Evolutionary conservation across 2,329 filamentous ascomycete species (phyloP).

Genomic region (Colletotrichum chlorophyti): DNA sequence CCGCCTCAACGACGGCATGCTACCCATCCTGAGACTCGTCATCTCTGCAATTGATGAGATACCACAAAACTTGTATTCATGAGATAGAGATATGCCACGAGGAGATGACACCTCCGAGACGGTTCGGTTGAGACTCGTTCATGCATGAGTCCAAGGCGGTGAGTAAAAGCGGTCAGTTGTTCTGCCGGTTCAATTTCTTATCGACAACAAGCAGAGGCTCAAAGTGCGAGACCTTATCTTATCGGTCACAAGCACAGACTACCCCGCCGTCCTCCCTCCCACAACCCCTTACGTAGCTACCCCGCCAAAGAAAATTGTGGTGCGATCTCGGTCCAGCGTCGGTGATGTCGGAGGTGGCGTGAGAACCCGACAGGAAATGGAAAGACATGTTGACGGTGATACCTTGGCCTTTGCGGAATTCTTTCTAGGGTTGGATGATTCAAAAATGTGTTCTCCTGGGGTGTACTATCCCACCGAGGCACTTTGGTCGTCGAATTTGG

Average conservation of each 20-base stretch:
- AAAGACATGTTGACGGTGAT: too few relatives aligned
- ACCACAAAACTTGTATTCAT: constrained; percentile 1
- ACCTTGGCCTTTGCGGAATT: too few relatives aligned
- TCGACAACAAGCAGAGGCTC: not conserved
- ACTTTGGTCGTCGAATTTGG: too few relatives aligned
- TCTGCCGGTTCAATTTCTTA: constrained; percentile 35
- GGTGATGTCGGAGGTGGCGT: too few relatives aligned
- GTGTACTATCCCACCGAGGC: too few relatives aligned
- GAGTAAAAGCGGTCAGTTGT: constrained; percentile 35
- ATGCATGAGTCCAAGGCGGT: constrained; percentile 32
- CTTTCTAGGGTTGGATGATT: too few relatives aligned
- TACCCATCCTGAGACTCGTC: constrained; percentile 51
- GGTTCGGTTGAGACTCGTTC: constrained; percentile 15
- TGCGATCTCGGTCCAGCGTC: constrained; percentile 8
- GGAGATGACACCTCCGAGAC: constrained; percentile 16
- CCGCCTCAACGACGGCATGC: constrained; percentile 66
- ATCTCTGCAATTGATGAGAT: constrained; percentile 38
- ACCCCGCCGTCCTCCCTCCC: constrained; percentile 20
- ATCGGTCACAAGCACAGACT: not conserved
- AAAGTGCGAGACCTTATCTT: constrained; percentile 2
- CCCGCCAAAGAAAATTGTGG: constrained; percentile 21
- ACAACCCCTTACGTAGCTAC: constrained; percentile 3
- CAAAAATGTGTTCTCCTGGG: too few relatives aligned
- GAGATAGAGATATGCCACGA: constrained; percentile 6
- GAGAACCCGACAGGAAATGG: not conserved